These are phyloP conservation scores for Hericium coralloides DNA, from an alignment of 768 basidiomycete genomes.

Conservation along the genomic window DNA sequence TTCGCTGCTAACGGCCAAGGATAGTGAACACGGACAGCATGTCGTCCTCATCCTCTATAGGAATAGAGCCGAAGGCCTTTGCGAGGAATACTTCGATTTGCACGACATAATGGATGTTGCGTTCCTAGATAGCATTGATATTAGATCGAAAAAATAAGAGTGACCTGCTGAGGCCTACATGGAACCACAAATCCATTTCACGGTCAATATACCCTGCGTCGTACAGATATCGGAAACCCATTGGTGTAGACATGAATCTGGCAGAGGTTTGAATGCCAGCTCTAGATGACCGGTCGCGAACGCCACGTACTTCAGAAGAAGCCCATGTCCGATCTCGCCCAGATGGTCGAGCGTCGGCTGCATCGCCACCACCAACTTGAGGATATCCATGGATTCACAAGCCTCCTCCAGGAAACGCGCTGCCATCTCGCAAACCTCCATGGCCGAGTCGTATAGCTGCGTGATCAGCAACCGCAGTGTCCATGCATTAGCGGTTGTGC, in stretches of 20 bases:
- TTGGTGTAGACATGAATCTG: slow-evolving; percentile 91
- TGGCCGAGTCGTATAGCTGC: slow-evolving; percentile 88
- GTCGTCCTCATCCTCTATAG: slow-evolving; percentile 55
- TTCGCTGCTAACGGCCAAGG: not conserved
- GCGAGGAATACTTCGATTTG: slow-evolving; percentile 90
- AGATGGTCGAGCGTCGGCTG: slow-evolving; percentile 93
- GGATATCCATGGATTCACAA: slow-evolving; percentile 73
- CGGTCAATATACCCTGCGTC: slow-evolving; percentile 88
- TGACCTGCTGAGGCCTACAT: slow-evolving; percentile 40
- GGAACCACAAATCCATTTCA: slow-evolving; percentile 95
- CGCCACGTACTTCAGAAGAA: slow-evolving; percentile 68
- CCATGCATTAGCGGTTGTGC: slow-evolving; percentile 69
- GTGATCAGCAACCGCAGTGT: slow-evolving; percentile 85
- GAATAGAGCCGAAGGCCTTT: slow-evolving; percentile 53
- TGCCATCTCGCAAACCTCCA: slow-evolving; percentile 86
- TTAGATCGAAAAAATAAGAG: not conserved
- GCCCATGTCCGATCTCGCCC: slow-evolving; percentile 82
- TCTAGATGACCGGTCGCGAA: not conserved
- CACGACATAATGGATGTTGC: slow-evolving; percentile 88
- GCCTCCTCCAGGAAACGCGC: slow-evolving; percentile 85
- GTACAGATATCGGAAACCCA: slow-evolving; percentile 88
- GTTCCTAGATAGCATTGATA: slow-evolving; percentile 49
- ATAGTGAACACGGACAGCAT: slow-evolving; percentile 30
- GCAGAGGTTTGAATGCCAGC: not conserved
- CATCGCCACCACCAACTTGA: slow-evolving; percentile 90